Base-by-base conservation (phyloP, 768 basidiomycete species). In the Lyophyllum decastes region DNA sequence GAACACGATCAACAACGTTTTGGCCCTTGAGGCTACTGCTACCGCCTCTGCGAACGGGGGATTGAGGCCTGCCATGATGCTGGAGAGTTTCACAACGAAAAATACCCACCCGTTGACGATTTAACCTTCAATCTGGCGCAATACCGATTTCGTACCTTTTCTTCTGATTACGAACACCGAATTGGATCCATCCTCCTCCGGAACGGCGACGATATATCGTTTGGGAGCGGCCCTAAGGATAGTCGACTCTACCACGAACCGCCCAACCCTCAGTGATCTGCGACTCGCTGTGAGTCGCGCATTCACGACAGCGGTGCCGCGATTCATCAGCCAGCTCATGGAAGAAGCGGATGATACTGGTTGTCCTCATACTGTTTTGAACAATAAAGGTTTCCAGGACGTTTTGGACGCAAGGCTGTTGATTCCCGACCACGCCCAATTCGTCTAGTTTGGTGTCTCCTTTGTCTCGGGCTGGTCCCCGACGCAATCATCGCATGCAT, bases 241-340 rank as follows among this genome's bases (percentile, higher is more conserved):
- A n/a, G 21, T 17, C 47, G 47, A 48, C 21, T 58, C 50, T 60
- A 61, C 44, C 49, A 30, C 17, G 65, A 64, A 33, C 67, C n/a
- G n/a, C 64, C 2, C 49, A 58, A 38, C 66, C 66, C 12, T 21
- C 65, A 11, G 64, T 68, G 30, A 69, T 25, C 34, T 66, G 25
- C 62, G 52, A 30, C 67, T 68, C 43, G 67, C 65, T 22, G 56
- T 68, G 47, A 61, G 63, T 25, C 65, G 65, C 17, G 62, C 63
- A n/a, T 41, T 69, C 40, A 55, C 24, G 55, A 49, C 19, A 61
- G 57, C 21, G 57, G 57, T 19, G 57, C 57, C 12, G 61, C 54
- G 3, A 33, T 58, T 61, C 34, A 61, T 61, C 25, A 38, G 21
- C 21, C 50, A 55, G 17, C 48, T 61, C 27, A 61, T 61, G 56